These are phyloP conservation scores for Aspergillus egyptiacus DNA, from an alignment of 495 filamentous ascomycete genomes.

Conservation along the genomic window DNA sequence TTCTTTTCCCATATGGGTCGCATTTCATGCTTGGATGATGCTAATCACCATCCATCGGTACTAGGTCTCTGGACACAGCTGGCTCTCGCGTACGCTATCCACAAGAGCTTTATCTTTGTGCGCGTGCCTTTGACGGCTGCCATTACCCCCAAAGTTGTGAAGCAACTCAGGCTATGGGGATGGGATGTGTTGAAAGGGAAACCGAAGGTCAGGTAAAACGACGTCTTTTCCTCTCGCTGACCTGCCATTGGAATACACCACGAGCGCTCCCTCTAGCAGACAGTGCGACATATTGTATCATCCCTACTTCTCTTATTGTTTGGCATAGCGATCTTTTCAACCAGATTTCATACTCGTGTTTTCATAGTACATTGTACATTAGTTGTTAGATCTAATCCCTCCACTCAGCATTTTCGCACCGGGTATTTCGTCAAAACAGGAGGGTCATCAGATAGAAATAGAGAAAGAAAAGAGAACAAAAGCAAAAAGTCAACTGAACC, in stretches of 20 bases:
- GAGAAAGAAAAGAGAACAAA: slow-evolving; percentile 6
- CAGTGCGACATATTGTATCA: background rate
- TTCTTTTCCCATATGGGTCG: no score
- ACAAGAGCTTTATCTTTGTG: slow-evolving; percentile 97
- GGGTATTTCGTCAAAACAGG: slow-evolving; percentile 11
- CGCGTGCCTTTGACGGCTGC: slow-evolving; percentile 85
- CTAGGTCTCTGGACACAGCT: slow-evolving; percentile 80
- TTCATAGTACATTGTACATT: slow-evolving; percentile 30
- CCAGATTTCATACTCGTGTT: slow-evolving; percentile 16
- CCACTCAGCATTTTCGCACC: slow-evolving; percentile 22
- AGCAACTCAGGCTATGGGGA: slow-evolving; percentile 77
- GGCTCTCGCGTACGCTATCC: slow-evolving; percentile 90
- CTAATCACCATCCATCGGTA: background rate
- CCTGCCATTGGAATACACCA: background rate
- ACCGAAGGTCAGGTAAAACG: slow-evolving; percentile 35
- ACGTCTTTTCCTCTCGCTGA: background rate
- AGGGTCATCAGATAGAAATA: slow-evolving; percentile 9
- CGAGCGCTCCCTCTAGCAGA: background rate
- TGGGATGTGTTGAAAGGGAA: slow-evolving; percentile 64
- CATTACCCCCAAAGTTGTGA: slow-evolving; percentile 86
- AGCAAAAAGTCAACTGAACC: background rate
- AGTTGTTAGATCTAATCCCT: slow-evolving; percentile 34
- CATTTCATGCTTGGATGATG: slow-evolving; percentile 1
- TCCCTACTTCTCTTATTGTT: slow-evolving; percentile 9
- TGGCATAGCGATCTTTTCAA: slow-evolving; percentile 27